A percentile compares a stretch with the other conserved stretches of the same genome.
Evolutionary conservation across 2,329 filamentous ascomycete species (phyloP).

Genomic region (Penicillium glabrum): DNA sequence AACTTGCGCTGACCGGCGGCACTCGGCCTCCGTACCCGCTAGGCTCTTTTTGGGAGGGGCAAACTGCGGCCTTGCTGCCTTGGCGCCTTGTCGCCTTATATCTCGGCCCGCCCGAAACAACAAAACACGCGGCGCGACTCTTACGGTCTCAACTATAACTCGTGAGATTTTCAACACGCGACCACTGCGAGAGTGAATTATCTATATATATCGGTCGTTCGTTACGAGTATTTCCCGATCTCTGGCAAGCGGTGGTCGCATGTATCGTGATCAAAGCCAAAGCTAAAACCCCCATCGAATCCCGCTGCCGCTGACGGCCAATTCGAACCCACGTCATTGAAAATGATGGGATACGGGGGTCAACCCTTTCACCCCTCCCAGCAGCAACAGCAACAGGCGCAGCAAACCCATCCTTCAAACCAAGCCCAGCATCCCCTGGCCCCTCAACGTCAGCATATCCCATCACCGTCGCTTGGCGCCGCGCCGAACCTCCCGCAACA

Average conservation of each 20-base stretch:
- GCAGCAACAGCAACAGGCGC: conserved; percentile 22
- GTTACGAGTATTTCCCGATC: background rate
- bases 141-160: conserved; percentile 1
- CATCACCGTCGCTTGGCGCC: conserved; percentile 30
- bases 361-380: conserved; percentile 31
- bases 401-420: conserved; percentile 13
- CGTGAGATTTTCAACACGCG: background rate
- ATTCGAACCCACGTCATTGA: conserved; percentile 16
- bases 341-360: conserved; percentile 39
- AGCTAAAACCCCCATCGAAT: conserved; percentile 2
- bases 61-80: conserved; percentile 10
- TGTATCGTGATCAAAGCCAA: conserved; percentile 12
- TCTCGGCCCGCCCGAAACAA: conserved; percentile 22
- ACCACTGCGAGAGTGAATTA: background rate
- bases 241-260: conserved; percentile 11
- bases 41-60: conserved; percentile 15
- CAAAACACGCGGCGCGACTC: conserved; percentile 29
- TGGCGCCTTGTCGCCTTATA: conserved; percentile 12
- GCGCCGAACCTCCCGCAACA: conserved; percentile 26
- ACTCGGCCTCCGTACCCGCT: conserved; percentile 25
- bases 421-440: conserved; percentile 22
- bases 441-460: conserved; percentile 28
- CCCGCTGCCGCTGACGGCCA: conserved; percentile 16
- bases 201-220: background rate
- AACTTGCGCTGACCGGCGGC: conserved; percentile 23